A percentile compares a stretch with the other conserved stretches of the same genome.
Conservation (phyloP, 805 yeast genomes). For the Kluyveromyces starmeri region DNA sequence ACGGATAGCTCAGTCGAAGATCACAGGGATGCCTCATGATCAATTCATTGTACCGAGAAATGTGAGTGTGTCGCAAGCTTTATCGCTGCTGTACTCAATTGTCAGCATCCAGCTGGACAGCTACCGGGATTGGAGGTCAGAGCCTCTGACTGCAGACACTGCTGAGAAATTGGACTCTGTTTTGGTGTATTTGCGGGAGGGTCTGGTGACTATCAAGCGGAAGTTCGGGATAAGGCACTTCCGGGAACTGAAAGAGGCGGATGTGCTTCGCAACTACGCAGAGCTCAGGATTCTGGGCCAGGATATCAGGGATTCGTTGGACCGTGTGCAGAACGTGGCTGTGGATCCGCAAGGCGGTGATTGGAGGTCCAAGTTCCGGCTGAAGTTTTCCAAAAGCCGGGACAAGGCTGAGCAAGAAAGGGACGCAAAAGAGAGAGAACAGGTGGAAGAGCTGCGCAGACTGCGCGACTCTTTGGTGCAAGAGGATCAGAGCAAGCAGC, state of each 20-base stretch:
- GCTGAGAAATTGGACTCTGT: conserved; percentile 14
- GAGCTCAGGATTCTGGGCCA: conserved; percentile 24
- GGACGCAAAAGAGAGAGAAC: conserved; percentile 16
- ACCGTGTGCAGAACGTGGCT: conserved; percentile 6
- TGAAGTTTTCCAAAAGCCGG: conserved; percentile 6
- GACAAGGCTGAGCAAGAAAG: conserved; percentile 12
- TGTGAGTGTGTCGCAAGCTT: conserved; percentile 22
- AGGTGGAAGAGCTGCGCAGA: conserved; percentile 18
- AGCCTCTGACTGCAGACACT: conserved; percentile 7
- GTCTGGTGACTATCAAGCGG: conserved; percentile 15
- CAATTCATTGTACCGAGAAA: conserved; percentile 24
- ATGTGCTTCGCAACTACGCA: conserved; percentile 13
- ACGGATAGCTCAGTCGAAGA: too few relatives aligned
- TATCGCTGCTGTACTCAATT: conserved; percentile 24
- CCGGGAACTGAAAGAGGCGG: conserved; percentile 8
- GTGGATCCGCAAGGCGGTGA: conserved; percentile 8
- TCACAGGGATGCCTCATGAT: conserved; percentile 18
- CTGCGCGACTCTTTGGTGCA: conserved; percentile 12
- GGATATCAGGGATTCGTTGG: conserved; percentile 20
- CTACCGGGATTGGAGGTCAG: conserved; percentile 6
- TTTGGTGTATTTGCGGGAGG: conserved; percentile 20
- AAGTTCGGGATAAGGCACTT: conserved; percentile 6
- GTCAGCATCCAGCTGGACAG: conserved; percentile 16
- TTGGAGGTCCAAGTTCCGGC: conserved; percentile 7
- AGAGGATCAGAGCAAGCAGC: conserved; percentile 12